Conservation (phyloP, 129 eudicot species). For the Saposhnikovia divaricata region DNA sequence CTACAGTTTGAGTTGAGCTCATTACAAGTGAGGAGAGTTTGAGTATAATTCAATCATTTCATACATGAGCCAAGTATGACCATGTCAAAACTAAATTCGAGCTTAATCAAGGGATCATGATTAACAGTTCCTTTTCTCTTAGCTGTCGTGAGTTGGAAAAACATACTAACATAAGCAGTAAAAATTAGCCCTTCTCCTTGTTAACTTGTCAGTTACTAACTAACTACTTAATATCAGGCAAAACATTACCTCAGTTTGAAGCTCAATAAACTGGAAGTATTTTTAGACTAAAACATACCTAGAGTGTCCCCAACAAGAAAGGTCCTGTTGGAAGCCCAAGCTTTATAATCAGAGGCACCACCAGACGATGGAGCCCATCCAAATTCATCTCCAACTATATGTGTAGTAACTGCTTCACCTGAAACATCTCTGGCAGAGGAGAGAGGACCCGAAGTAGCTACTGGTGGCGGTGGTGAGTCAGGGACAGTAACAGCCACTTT, state of each 20-base stretch:
- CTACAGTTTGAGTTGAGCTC: not conserved
- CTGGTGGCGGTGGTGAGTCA: not conserved
- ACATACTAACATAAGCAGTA: not conserved
- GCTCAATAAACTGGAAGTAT: not conserved
- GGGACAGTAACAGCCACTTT: constrained; percentile 28
- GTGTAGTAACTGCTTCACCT: constrained; percentile 22
- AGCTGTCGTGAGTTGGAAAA: not conserved
- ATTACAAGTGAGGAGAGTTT: not conserved
- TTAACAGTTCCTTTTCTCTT: not conserved
- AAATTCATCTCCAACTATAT: constrained; percentile 16
- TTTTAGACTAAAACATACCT: constrained; percentile 3
- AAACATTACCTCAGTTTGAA: not conserved
- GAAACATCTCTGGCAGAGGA: not conserved
- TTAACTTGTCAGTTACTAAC: not conserved
- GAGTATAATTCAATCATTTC: not conserved
- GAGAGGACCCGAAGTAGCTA: constrained; percentile 3
- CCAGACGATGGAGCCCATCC: constrained; percentile 19
- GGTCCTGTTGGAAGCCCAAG: constrained; percentile 20
- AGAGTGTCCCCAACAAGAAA: constrained; percentile 23
- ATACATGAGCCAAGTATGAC: not conserved
- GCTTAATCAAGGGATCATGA: not conserved
- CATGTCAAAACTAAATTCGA: not conserved
- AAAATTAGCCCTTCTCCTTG: not conserved
- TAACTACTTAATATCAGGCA: not conserved
- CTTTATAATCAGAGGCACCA: constrained; percentile 16